Conservation (phyloP, 2,329 filamentous ascomycete species). For the Epichloe aotearoae region DNA sequence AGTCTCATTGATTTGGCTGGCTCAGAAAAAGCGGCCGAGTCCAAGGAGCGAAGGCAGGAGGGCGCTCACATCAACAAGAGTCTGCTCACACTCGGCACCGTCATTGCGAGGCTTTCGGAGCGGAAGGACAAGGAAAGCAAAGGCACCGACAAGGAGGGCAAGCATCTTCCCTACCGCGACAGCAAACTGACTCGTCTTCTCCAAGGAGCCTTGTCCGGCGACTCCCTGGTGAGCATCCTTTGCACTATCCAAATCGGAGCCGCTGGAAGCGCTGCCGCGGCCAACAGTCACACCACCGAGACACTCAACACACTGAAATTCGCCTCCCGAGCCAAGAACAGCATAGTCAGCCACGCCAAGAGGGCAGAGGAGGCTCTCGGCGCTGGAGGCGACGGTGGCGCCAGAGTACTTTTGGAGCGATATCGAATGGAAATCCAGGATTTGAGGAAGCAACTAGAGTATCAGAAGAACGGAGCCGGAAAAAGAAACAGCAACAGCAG, state of each 20-base stretch:
- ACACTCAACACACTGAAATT: slow-evolving; percentile 96
- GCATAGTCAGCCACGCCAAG: slow-evolving; percentile 93
- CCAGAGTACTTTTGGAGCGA: slow-evolving; percentile 75
- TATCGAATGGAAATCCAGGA: slow-evolving; percentile 90
- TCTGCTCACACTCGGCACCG: slow-evolving; percentile 83
- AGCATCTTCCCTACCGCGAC: slow-evolving; percentile 91
- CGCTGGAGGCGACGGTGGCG: slow-evolving; percentile 68
- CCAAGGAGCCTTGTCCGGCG: slow-evolving; percentile 83
- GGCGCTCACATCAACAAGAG: slow-evolving; percentile 99
- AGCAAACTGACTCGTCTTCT: slow-evolving; percentile 91
- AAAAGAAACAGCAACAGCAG: slow-evolving; percentile 30
- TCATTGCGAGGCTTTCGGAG: slow-evolving; percentile 85
- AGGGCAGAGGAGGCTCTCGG: slow-evolving; percentile 80
- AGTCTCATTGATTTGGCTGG: slow-evolving; percentile 94
- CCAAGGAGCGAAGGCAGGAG: slow-evolving; percentile 85
- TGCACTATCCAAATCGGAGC: slow-evolving; percentile 91
- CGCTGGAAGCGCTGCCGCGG: slow-evolving; percentile 57
- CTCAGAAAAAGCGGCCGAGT: slow-evolving; percentile 89
- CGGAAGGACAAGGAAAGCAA: slow-evolving; percentile 72
- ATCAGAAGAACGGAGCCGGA: slow-evolving; percentile 49
- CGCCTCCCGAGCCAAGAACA: slow-evolving; percentile 92
- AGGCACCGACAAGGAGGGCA: slow-evolving; percentile 64
- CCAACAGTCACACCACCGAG: slow-evolving; percentile 68
- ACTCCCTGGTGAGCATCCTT: slow-evolving; percentile 95
- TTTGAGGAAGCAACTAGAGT: slow-evolving; percentile 65